Conservation (phyloP, 805 yeast genomes). For the Metschnikowia arizonensis region DNA sequence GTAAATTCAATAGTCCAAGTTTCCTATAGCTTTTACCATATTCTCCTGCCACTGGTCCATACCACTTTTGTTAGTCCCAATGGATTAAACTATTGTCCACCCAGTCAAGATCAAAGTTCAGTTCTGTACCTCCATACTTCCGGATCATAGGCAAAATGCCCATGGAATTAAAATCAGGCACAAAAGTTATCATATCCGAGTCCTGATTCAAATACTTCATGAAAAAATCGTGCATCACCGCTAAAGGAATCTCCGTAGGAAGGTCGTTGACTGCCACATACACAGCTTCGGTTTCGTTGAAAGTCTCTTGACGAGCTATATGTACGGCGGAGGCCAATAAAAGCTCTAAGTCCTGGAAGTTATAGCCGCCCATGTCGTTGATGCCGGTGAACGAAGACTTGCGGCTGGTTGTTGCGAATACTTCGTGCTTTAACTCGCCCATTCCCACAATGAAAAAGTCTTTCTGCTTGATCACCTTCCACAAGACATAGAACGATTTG, state of each 20-base stretch:
- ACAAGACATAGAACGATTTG: conserved; percentile 32
- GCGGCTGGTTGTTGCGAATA: conserved; percentile 24
- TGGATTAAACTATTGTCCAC: conserved; percentile 25
- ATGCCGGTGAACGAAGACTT: conserved; percentile 37
- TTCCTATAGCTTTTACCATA: too few relatives aligned
- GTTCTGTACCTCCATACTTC: conserved; percentile 25
- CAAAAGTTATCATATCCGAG: conserved; percentile 18
- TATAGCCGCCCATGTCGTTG: conserved; percentile 38
- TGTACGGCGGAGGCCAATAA: conserved; percentile 28
- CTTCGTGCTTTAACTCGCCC: conserved; percentile 34
- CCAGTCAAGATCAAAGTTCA: conserved; percentile 38
- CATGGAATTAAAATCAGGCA: conserved; percentile 19
- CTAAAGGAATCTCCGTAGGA: conserved; percentile 31
- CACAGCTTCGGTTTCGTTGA: conserved; percentile 12
- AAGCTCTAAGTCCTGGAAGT: conserved; percentile 38
- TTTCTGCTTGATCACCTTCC: conserved; percentile 24
- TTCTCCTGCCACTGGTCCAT: too few relatives aligned
- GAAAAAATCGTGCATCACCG: conserved; percentile 36
- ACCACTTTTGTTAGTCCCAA: too few relatives aligned
- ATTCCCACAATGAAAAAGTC: conserved; percentile 27
- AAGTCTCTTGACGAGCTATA: conserved; percentile 23
- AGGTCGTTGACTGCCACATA: conserved; percentile 30
- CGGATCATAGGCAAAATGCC: conserved; percentile 34
- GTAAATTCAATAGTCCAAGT: too few relatives aligned
- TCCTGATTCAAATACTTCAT: conserved; percentile 26